Evolutionary conservation across 139 green algal genomes (phyloP).

Genomic region (Tetraselmis striata): DNA sequence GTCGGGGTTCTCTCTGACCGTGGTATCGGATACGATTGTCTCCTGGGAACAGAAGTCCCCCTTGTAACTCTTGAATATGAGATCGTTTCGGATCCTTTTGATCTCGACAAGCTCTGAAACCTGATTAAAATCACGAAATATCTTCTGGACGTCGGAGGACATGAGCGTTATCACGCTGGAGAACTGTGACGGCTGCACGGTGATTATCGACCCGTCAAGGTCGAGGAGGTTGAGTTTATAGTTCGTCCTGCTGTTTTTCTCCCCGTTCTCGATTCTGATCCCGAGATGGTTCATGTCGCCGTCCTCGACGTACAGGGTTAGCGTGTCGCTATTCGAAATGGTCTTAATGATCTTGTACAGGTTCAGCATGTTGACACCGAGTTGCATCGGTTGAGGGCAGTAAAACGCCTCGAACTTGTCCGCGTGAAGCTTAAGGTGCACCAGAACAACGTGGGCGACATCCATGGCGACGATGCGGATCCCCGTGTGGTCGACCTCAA

Average conservation of each 20-base stretch:
- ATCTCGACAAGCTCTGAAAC: constrained; percentile 18
- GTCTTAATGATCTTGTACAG: constrained; percentile 28
- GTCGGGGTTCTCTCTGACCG: background rate
- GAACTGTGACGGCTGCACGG: constrained; percentile 11
- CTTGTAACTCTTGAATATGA: constrained; percentile 15
- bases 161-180: constrained; percentile 14
- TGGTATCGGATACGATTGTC: constrained; percentile 15
- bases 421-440: constrained; percentile 18
- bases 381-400: background rate
- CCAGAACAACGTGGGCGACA: constrained; percentile 11
- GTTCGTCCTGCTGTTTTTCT: constrained; percentile 11
- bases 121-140: constrained; percentile 23
- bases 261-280: constrained; percentile 16
- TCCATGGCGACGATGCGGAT: constrained; percentile 16
- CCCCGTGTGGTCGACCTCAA: constrained; percentile 14
- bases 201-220: constrained; percentile 10
- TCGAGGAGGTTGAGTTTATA: constrained; percentile 20
- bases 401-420: constrained; percentile 21
- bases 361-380: constrained; percentile 30
- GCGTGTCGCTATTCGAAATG: constrained; percentile 10
- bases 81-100: constrained; percentile 8
- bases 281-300: constrained; percentile 14
- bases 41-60: constrained; percentile 24
- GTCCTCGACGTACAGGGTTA: constrained; percentile 18
- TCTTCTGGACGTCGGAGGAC: constrained; percentile 21